Evolutionary conservation across 331 rosid genomes (phyloP).

Genomic region (Cydonia oblonga): DNA sequence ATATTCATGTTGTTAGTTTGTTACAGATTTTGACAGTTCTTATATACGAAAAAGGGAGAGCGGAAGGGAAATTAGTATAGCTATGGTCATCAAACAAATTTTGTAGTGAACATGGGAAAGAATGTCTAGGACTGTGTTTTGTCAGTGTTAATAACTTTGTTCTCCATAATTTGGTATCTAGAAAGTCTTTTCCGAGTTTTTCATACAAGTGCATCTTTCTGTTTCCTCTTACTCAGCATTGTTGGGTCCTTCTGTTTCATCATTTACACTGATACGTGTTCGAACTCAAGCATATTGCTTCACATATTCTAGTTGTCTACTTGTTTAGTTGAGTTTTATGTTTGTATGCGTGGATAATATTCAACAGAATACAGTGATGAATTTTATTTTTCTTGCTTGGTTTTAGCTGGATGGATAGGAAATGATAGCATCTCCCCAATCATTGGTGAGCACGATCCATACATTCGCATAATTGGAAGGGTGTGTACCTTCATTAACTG

Average conservation of each 20-base stretch:
- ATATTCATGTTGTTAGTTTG: not conserved
- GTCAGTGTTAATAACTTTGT: not conserved
- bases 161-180: not conserved
- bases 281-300: not conserved
- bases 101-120: not conserved
- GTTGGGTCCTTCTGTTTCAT: not conserved
- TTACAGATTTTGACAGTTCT: not conserved
- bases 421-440: slow-evolving; percentile 77
- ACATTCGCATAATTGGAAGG: slow-evolving; percentile 65
- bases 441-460: slow-evolving; percentile 85
- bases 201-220: not conserved
- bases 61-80: not conserved
- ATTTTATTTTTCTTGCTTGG: slow-evolving; percentile 20
- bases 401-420: slow-evolving; percentile 96
- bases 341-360: not conserved
- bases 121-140: not conserved
- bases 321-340: slow-evolving; percentile 4
- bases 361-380: slow-evolving; percentile 14
- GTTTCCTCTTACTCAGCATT: not conserved
- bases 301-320: not conserved
- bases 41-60: not conserved
- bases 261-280: not conserved
- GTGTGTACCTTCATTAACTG: slow-evolving; percentile 35
- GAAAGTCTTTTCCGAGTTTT: not conserved
- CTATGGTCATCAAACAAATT: not conserved